Conservation (phyloP, 345 rosid genomes). For the Pugionium cornutum region DNA sequence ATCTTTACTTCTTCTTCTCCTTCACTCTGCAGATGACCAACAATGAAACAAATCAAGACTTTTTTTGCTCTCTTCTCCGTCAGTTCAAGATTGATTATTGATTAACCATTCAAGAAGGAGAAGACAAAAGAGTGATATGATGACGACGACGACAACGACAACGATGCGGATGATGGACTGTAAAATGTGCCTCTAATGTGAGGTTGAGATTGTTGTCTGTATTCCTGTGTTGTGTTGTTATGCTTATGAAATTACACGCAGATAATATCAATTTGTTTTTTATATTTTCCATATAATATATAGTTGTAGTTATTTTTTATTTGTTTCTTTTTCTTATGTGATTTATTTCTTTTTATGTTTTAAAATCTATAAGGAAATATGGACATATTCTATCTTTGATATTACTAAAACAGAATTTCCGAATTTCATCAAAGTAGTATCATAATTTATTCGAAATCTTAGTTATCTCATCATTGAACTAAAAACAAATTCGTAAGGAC, state of each 20-base stretch:
- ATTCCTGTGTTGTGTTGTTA: slow-evolving; percentile 13
- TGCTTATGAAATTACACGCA: slow-evolving; percentile 17
- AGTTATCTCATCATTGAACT: no score
- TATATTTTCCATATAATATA: not conserved
- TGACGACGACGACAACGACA: slow-evolving; percentile 13
- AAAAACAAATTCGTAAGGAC: not conserved
- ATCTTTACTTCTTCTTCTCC: slow-evolving; percentile 20
- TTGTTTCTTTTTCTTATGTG: slow-evolving; percentile 5
- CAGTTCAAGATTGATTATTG: slow-evolving; percentile 1
- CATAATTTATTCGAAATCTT: no score
- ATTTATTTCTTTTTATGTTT: not conserved
- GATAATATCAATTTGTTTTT: not conserved
- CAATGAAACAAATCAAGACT: no score
- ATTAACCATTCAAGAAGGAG: slow-evolving; percentile 17
- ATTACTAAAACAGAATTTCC: no score
- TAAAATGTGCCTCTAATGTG: no score
- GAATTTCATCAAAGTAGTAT: no score
- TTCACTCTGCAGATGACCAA: slow-evolving; percentile 1
- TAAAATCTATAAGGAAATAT: not conserved
- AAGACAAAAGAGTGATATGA: slow-evolving; percentile 6
- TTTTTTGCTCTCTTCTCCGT: no score
- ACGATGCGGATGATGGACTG: not conserved
- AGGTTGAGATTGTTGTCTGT: slow-evolving; percentile 11
- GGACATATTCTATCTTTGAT: not conserved
- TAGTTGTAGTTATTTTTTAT: not conserved